phyloP scores from a whole-genome alignment of 2,329 filamentous ascomycete species.

The Arthroderma uncinatum region DNA sequence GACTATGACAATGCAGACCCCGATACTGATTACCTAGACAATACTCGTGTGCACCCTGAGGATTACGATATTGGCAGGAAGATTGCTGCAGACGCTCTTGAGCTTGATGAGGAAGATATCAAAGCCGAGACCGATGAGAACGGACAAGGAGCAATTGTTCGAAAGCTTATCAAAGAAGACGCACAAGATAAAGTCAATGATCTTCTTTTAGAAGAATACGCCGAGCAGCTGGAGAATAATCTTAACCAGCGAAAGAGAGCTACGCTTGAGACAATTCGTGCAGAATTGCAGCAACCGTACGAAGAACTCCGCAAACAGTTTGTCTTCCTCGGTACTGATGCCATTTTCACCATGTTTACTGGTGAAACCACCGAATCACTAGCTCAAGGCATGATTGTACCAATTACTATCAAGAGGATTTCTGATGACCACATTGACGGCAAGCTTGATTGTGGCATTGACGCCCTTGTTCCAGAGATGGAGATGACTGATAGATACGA shows the following conservation, averaged over 20 bases:
- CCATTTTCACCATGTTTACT: constrained; percentile 93
- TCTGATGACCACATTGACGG: constrained; percentile 89
- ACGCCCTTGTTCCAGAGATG: constrained; percentile 71
- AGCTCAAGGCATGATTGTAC: constrained; percentile 80
- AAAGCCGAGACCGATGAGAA: constrained; percentile 88
- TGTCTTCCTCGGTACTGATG: constrained; percentile 55
- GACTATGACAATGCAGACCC: constrained; percentile 73
- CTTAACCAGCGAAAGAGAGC: constrained; percentile 91
- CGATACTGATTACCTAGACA: constrained; percentile 83
- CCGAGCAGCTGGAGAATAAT: constrained; percentile 84
- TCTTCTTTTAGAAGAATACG: constrained; percentile 90
- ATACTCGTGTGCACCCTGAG: constrained; percentile 93
- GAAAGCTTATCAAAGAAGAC: constrained; percentile 88
- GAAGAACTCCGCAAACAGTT: constrained; percentile 86
- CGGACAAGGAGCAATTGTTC: constrained; percentile 78
- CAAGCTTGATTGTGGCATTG: constrained; percentile 86
- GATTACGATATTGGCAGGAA: constrained; percentile 97
- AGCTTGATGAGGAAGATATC: constrained; percentile 95
- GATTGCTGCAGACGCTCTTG: constrained; percentile 93
- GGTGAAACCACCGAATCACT: constrained; percentile 81
- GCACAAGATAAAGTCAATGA: constrained; percentile 94
- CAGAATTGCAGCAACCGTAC: constrained; percentile 82
- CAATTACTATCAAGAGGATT: constrained; percentile 75
- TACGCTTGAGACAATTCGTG: constrained; percentile 89
- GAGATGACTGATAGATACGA: constrained; percentile 65